A percentile compares a stretch with the other conserved stretches of the same genome.
Conservation (phyloP, 2,329 filamentous ascomycete species). For the Furcasterigmium furcatum region DNA sequence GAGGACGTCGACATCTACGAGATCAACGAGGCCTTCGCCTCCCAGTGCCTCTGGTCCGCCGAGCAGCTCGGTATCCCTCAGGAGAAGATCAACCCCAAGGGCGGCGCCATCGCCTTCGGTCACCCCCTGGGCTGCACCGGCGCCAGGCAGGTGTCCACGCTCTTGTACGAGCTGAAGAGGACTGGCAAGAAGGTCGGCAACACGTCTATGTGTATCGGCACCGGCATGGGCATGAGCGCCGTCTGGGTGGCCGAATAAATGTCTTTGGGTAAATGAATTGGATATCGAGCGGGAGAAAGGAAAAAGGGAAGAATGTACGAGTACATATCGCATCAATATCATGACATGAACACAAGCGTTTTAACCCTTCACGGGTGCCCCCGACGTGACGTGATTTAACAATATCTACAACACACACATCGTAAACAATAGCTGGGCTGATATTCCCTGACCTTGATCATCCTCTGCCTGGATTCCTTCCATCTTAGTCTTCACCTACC, state of each 20-base stretch:
- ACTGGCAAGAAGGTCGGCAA: constrained; percentile 83
- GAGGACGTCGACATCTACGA: constrained; percentile 96
- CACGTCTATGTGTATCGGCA: constrained; percentile 95
- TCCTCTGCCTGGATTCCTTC: too few relatives aligned
- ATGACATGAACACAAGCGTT: constrained; percentile 2
- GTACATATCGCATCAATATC: constrained; percentile 1
- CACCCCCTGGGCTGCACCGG: constrained; percentile 95
- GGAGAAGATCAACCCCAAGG: constrained; percentile 96
- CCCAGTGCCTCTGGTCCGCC: constrained; percentile 90
- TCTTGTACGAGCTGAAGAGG: constrained; percentile 85
- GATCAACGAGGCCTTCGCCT: constrained; percentile 99
- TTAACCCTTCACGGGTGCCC: too few relatives aligned
- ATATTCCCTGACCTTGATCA: too few relatives aligned
- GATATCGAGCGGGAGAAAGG: neutral
- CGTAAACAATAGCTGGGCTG: too few relatives aligned
- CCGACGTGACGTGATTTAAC: too few relatives aligned
- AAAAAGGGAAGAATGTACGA: neutral
- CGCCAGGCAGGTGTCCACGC: constrained; percentile 86
- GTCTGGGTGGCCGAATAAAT: constrained; percentile 89
- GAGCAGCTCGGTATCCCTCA: constrained; percentile 79
- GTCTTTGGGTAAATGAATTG: neutral
- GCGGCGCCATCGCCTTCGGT: constrained; percentile 92
- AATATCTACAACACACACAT: too few relatives aligned
- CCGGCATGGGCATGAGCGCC: constrained; percentile 96
- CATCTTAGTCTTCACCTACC: too few relatives aligned